Evolutionary conservation across 257 asterid genomes (phyloP).

Genomic region (Mentha longifolia): DNA sequence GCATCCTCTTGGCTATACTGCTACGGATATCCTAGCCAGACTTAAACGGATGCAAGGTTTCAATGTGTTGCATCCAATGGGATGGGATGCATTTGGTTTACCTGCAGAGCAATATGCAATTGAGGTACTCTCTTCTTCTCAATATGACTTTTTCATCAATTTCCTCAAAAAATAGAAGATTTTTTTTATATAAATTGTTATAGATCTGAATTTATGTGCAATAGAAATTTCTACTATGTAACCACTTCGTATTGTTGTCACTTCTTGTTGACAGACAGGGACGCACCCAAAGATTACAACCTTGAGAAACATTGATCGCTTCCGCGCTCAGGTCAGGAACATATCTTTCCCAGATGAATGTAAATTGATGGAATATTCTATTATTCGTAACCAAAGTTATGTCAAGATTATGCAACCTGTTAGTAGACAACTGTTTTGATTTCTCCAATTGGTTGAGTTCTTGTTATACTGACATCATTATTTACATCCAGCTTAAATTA

Average conservation of each 20-base stretch:
- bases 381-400: neutral
- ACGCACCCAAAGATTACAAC: constrained; percentile 93
- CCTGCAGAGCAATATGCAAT: constrained; percentile 99
- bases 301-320: constrained; percentile 72
- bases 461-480: constrained; percentile 39
- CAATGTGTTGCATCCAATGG: constrained; percentile 99
- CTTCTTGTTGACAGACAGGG: constrained; percentile 72
- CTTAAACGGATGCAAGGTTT: constrained; percentile 94
- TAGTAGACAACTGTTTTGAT: neutral
- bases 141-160: neutral
- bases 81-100: constrained; percentile 99
- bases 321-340: constrained; percentile 74
- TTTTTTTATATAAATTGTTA: too few species aligned
- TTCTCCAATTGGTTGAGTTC: constrained; percentile 4
- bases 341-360: constrained; percentile 8
- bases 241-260: neutral
- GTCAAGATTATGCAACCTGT: constrained; percentile 23
- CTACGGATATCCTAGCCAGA: constrained; percentile 96
- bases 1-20: constrained; percentile 98
- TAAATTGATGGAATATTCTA: constrained; percentile 3
- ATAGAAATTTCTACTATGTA: too few species aligned
- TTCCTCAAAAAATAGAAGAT: too few species aligned
- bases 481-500: constrained; percentile 75
- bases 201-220: too few species aligned
- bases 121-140: constrained; percentile 52